Conservation (phyloP, 345 rosid genomes). For the Euphorbia pulcherrima region DNA sequence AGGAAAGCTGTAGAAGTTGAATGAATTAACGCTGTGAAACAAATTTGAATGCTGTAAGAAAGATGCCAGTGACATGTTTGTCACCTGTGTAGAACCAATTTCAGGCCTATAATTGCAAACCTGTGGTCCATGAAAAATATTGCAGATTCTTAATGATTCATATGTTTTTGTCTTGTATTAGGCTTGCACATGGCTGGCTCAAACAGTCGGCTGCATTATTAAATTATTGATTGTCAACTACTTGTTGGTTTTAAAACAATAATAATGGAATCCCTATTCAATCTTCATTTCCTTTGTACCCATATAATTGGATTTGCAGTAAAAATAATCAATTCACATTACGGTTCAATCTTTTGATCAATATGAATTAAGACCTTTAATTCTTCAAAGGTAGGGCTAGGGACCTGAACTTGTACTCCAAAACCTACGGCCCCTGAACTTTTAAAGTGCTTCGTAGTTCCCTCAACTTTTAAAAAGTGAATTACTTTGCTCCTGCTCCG, state of each 20-base stretch:
- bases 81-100: neutral
- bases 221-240: neutral
- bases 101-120: neutral
- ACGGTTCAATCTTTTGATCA: neutral
- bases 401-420: too few species aligned
- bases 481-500: too few species aligned
- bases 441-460: too few species aligned
- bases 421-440: too few species aligned
- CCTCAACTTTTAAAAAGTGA: too few species aligned
- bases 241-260: neutral
- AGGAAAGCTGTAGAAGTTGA: neutral
- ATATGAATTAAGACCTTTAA: neutral
- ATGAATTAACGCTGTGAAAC: neutral
- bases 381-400: too few species aligned
- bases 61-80: slow-evolving; percentile 13
- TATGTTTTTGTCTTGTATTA: neutral
- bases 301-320: neutral
- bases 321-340: neutral
- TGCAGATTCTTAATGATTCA: neutral
- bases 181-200: slow-evolving; percentile 7
- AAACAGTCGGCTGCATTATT: neutral
- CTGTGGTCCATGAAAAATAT: neutral
- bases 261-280: neutral
- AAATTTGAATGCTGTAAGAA: neutral
- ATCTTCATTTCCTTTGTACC: neutral